Base-by-base conservation (phyloP, 257 asterid genomes). In the Cruciata laevipes region DNA sequence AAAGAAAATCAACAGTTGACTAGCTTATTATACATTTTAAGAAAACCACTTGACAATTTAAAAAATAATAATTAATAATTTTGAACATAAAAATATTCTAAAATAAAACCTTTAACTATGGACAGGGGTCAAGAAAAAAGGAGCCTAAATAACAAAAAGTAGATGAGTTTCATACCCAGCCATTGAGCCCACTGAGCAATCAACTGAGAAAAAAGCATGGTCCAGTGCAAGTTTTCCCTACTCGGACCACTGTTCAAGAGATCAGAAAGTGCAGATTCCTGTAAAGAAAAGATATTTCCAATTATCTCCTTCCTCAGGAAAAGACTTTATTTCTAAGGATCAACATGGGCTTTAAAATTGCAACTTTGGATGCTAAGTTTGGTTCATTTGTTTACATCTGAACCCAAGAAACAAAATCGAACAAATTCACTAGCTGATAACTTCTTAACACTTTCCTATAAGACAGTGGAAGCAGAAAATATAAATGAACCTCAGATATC, bases 141-240 rank as follows among this genome's bases (percentile, higher is more conserved):
- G 11, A 42, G 18, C 11, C 3, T 13, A 9, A 27, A 27, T 14
- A 16, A 60, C 7, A 60, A 60, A 8, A 60, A 4, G 35, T 60
- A 44, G 23, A 9, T 38, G 1, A 59, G 21, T 20, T 61, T 61
- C 95, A 24, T 37, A 92, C 99, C 96, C 78, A 93, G 74, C 95
- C 96, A 93, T 25, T 93, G 99, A 38, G 96, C 96, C 99, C 99
- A 93, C 82, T 93, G 93, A 10, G 95, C 87, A 67, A 93, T 85
- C 74, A 93, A 75, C 20, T 86, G 82, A 8, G 95, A 82, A 71
- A 93, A 90, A 20, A 90, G 83, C 65, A 85, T 75, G 3, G 90
- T 68, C 99, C 99, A 93, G 69, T 90, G 99, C 80, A 75, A 71
- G 58, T 69, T 82, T 75, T 80, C 97, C 71, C 70, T 81, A 30